phyloP scores from a whole-genome alignment of 208 protist genomes.

The Trypanosoma melophagium region DNA sequence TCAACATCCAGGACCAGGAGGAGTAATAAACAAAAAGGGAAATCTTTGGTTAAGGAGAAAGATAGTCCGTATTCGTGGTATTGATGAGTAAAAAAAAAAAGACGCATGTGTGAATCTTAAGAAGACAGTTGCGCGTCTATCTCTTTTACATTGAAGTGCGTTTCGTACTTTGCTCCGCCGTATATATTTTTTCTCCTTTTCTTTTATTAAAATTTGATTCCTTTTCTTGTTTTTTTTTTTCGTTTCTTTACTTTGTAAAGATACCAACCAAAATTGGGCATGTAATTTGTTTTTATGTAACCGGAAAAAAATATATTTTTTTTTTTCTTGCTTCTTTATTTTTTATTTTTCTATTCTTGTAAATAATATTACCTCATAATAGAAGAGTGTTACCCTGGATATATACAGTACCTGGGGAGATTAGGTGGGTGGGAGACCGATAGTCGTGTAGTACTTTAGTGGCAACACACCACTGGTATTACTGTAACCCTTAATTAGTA shows the following conservation, averaged over 20 bases:
- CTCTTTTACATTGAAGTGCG: not conserved
- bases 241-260: not conserved
- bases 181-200: constrained; percentile 15
- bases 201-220: constrained; percentile 10
- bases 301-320: not conserved
- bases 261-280: too few relatives aligned
- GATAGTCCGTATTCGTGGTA: too few relatives aligned
- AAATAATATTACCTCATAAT: not conserved
- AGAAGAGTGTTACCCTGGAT: too few relatives aligned
- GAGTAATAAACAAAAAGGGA: constrained; percentile 32
- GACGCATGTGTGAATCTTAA: not conserved
- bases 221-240: not conserved
- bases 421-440: too few relatives aligned
- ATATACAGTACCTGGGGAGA: too few relatives aligned
- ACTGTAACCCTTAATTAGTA: too few relatives aligned
- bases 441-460: too few relatives aligned
- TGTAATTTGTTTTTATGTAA: too few relatives aligned
- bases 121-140: not conserved
- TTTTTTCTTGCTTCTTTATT: constrained; percentile 21
- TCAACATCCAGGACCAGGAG: constrained; percentile 96
- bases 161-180: not conserved
- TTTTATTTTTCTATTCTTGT: constrained; percentile 4
- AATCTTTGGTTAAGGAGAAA: not conserved
- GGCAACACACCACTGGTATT: too few relatives aligned
- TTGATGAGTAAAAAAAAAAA: too few relatives aligned